Conservation (phyloP, 1,139 yeast genomes). For the Pichia terricola region DNA sequence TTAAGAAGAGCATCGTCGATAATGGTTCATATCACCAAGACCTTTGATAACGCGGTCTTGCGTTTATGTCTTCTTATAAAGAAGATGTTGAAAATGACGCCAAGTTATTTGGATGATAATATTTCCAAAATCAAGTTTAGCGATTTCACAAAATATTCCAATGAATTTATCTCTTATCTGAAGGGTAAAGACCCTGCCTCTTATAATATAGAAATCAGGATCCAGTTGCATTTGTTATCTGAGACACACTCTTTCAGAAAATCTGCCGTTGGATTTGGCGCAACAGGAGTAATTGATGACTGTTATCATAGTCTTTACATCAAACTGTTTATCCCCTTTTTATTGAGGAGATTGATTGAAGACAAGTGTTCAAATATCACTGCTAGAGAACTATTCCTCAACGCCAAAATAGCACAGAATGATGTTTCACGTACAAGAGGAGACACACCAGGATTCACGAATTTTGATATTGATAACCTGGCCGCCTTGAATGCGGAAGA, state of each 20-base stretch:
- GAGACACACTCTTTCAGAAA: conserved; percentile 58
- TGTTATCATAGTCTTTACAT: conserved; percentile 57
- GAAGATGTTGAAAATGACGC: conserved; percentile 35
- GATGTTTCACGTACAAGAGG: neutral
- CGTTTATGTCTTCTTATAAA: conserved; percentile 45
- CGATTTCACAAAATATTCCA: conserved; percentile 36
- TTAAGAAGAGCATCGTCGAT: conserved; percentile 68
- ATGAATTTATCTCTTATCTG: conserved; percentile 25
- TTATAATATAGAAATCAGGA: conserved; percentile 26
- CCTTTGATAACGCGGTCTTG: conserved; percentile 52
- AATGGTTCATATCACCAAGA: conserved; percentile 50
- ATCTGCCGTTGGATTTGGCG: conserved; percentile 73
- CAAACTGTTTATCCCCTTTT: conserved; percentile 30
- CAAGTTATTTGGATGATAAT: conserved; percentile 43
- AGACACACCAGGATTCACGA: neutral
- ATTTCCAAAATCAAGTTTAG: conserved; percentile 39
- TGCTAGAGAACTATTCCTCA: neutral
- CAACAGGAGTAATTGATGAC: conserved; percentile 72
- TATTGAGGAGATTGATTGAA: conserved; percentile 7
- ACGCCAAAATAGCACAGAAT: neutral
- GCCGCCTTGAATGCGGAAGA: neutral
- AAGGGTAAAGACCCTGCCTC: conserved; percentile 12
- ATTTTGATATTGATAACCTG: conserved; percentile 1
- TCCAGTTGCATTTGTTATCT: conserved; percentile 35
- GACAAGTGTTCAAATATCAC: neutral